Evolutionary conservation across 2,329 filamentous ascomycete genomes (phyloP).

Genomic region (Pseudocercospora eumusae): DNA sequence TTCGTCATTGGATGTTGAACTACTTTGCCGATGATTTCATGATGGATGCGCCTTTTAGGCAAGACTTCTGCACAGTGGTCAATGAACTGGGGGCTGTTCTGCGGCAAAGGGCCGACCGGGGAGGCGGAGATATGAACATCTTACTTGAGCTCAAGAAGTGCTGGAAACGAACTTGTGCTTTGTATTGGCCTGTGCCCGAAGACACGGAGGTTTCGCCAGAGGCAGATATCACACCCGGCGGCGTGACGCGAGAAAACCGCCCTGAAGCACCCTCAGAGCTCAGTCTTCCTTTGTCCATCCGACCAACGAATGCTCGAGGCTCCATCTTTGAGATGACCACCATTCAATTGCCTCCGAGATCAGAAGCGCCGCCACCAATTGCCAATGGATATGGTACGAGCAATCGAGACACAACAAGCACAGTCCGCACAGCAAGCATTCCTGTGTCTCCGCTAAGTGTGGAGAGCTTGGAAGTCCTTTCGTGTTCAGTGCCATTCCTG

Average conservation of each 20-base stretch:
- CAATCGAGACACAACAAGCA: conserved; percentile 23
- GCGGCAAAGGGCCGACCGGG: conserved; percentile 53
- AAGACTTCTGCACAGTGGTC: conserved; percentile 76
- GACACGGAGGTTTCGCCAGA: conserved; percentile 58
- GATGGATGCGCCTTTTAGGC: conserved; percentile 69
- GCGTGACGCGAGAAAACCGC: conserved; percentile 41
- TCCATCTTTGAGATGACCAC: conserved; percentile 32
- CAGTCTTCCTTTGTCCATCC: conserved; percentile 29
- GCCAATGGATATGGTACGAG: conserved; percentile 17
- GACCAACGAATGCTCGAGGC: conserved; percentile 26
- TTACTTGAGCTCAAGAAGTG: conserved; percentile 94
- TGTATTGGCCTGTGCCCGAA: conserved; percentile 81
- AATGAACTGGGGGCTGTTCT: conserved; percentile 63
- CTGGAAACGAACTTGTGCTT: conserved; percentile 85
- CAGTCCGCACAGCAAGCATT: conserved; percentile 37
- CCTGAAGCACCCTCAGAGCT: conserved; percentile 24
- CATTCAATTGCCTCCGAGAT: conserved; percentile 26
- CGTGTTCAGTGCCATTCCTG: conserved; percentile 59
- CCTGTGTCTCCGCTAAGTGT: conserved; percentile 50
- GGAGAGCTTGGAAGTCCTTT: conserved; percentile 59
- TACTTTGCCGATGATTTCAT: conserved; percentile 97
- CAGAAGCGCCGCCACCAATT: conserved; percentile 13
- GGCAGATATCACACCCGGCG: conserved; percentile 72
- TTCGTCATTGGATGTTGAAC: conserved; percentile 96
- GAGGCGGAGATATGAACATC: conserved; percentile 75